These are phyloP conservation scores for Glarea lozoyensis DNA, from an alignment of 495 filamentous ascomycete species.

Conservation along the genomic window DNA sequence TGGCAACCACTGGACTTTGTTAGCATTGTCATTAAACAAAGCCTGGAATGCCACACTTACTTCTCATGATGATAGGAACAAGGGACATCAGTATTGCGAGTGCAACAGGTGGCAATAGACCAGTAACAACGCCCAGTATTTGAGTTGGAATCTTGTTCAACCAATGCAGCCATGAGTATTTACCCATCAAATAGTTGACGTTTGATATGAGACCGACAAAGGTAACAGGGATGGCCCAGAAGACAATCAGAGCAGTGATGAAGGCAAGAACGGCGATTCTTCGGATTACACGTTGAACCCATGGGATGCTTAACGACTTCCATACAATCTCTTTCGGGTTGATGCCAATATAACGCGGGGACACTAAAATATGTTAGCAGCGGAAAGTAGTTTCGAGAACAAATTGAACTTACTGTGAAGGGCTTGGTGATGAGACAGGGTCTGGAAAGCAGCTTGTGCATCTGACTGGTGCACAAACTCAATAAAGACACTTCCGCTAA, in stretches of 20 bases:
- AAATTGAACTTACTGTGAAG: slow-evolving; percentile 53
- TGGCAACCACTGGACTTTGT: slow-evolving; percentile 49
- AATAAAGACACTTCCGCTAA: slow-evolving; percentile 73
- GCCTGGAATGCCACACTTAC: slow-evolving; percentile 9
- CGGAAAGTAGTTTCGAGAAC: too few species aligned
- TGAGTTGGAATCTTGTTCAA: slow-evolving; percentile 59
- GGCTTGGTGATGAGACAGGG: slow-evolving; percentile 78
- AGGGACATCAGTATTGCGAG: slow-evolving; percentile 84
- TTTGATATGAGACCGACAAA: slow-evolving; percentile 84
- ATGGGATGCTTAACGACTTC: slow-evolving; percentile 75
- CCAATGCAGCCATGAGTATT: slow-evolving; percentile 61
- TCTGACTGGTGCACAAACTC: slow-evolving; percentile 76
- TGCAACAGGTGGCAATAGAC: slow-evolving; percentile 71
- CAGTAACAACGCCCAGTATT: slow-evolving; percentile 76
- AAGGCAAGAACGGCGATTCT: slow-evolving; percentile 59
- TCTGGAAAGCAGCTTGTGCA: slow-evolving; percentile 80
- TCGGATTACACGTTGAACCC: slow-evolving; percentile 77
- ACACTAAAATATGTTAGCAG: slow-evolving; percentile 35
- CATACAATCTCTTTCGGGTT: slow-evolving; percentile 83
- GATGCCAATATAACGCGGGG: slow-evolving; percentile 82
- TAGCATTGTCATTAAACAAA: too few species aligned
- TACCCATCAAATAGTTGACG: slow-evolving; percentile 57
- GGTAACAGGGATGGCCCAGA: slow-evolving; percentile 91
- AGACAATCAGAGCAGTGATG: slow-evolving; percentile 73
- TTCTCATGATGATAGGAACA: slow-evolving; percentile 72